phyloP scores from a whole-genome alignment of 345 rosid species.

The Hibiscus tridactylites region DNA sequence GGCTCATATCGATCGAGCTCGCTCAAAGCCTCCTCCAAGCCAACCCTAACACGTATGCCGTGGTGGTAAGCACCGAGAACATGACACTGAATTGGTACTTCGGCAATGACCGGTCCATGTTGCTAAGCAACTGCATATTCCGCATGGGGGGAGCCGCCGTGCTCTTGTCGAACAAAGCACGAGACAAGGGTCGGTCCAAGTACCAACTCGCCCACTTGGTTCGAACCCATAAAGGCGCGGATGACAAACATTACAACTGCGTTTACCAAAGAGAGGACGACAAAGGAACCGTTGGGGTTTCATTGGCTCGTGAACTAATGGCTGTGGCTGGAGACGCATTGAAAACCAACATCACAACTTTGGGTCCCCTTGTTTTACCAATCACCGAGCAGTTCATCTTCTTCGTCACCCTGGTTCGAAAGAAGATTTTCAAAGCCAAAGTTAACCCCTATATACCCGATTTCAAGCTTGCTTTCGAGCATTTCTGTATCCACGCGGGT shows the following conservation, averaged over 20 bases:
- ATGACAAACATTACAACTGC: constrained; percentile 52
- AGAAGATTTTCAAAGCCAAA: constrained; percentile 39
- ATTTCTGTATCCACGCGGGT: constrained; percentile 79
- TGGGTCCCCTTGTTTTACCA: constrained; percentile 79
- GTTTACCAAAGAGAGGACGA: constrained; percentile 77
- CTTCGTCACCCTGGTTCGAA: constrained; percentile 35
- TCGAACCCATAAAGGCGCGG: constrained; percentile 77
- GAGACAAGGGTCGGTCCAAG: constrained; percentile 54
- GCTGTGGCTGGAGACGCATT: constrained; percentile 83
- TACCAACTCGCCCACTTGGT: constrained; percentile 66
- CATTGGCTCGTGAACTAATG: constrained; percentile 72
- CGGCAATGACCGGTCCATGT: constrained; percentile 76
- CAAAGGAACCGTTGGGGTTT: constrained; percentile 56
- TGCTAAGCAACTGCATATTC: constrained; percentile 75
- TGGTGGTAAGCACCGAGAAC: constrained; percentile 86
- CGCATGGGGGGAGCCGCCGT: constrained; percentile 89
- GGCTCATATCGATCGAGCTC: constrained; percentile 63
- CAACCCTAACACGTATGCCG: constrained; percentile 58
- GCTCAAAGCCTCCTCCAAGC: constrained; percentile 63
- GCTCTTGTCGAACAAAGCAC: constrained; percentile 51
- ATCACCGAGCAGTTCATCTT: constrained; percentile 53
- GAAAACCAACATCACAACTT: constrained; percentile 67
- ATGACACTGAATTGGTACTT: constrained; percentile 75
- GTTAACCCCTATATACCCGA: constrained; percentile 63
- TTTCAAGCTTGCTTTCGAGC: constrained; percentile 76